These are phyloP conservation scores for Pseudogymnoascus sp. DNA, from an alignment of 2,329 filamentous ascomycete genomes.

Conservation along the genomic window DNA sequence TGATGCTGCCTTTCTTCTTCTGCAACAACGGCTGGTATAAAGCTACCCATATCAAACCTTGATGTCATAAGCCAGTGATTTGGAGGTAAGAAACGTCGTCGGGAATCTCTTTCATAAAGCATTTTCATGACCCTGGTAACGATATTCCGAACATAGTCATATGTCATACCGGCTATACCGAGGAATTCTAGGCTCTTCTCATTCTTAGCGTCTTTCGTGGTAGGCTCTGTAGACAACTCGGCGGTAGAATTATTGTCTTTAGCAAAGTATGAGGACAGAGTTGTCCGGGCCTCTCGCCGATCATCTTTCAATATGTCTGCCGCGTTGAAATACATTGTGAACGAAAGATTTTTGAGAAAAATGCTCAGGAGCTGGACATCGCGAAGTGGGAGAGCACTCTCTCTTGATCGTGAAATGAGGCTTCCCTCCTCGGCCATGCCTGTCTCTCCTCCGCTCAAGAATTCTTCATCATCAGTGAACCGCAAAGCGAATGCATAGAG, in stretches of 20 bases:
- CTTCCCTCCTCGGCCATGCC: slow-evolving; percentile 31
- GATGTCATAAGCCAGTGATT: slow-evolving; percentile 90
- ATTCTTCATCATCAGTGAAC: slow-evolving; percentile 94
- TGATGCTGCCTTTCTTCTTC: slow-evolving; percentile 78
- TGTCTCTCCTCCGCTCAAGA: slow-evolving; percentile 56
- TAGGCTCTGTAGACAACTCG: neutral
- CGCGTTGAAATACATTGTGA: slow-evolving; percentile 79
- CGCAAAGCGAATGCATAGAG: slow-evolving; percentile 88
- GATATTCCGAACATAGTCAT: slow-evolving; percentile 71
- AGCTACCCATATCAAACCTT: slow-evolving; percentile 80
- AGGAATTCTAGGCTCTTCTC: slow-evolving; percentile 33
- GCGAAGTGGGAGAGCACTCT: slow-evolving; percentile 59
- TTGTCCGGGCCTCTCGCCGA: slow-evolving; percentile 28
- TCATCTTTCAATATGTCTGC: slow-evolving; percentile 50
- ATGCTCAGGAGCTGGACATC: slow-evolving; percentile 68
- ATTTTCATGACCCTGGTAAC: slow-evolving; percentile 76
- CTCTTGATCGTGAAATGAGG: slow-evolving; percentile 43
- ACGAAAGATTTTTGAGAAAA: slow-evolving; percentile 86
- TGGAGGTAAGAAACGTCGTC: slow-evolving; percentile 72
- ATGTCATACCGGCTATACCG: slow-evolving; percentile 62
- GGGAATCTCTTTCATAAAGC: slow-evolving; percentile 87
- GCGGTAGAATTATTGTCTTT: slow-evolving; percentile 1
- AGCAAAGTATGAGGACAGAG: slow-evolving; percentile 38
- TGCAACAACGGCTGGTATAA: slow-evolving; percentile 75
- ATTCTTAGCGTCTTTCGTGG: slow-evolving; percentile 1